Evolutionary conservation across 495 filamentous ascomycete genomes (phyloP), one percentile per base, ranked within the genome.

Genomic region (Melanomma pulvis-pyrius): DNA sequence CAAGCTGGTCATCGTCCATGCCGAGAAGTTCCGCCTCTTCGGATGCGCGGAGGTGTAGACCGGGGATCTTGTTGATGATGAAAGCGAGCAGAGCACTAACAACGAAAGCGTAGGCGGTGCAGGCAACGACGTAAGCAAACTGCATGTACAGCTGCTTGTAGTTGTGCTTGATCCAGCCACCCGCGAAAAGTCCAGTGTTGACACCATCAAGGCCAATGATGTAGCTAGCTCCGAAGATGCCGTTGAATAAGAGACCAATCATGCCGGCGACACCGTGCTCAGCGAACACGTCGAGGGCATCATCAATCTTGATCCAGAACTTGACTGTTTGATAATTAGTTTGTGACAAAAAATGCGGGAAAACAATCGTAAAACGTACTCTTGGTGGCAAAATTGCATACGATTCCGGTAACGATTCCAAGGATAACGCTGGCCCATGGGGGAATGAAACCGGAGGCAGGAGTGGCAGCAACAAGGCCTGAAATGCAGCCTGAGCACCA

Each of bases 1-100:
- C 94, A 34, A 97, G 89, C 75, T 98, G 94, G 80, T 98, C 94
- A 75, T 98, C 96, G 71, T 98, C 94, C 93, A 98, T 97, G 61
- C 94, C 94, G 55, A 98, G 86, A 21, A 98, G 85, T 77, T 98
- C 94, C n/a, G 96, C 94, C 79, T 98, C 91, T 72, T 96, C 92
- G 32, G 87, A 91, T 12, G 94, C 94, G 49, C 94, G 90, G 62
- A 98, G 89, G 67, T 96, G 85, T 15, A 98, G 84, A 29, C 96
- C 96, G 6, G 94, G 94, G 56, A 94, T 87, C 68, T 86, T 77
- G 80, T 98, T 91, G 81, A 98, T 91, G 71, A 75, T 79, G 78
- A 87, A 91, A 60, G 92, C 93, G 72, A 98, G 86, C 71, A 93
- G 77, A 59, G 88, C 86, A 51, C 90, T 92, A 71, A 98, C 84